Base-by-base conservation (phyloP, 2,329 filamentous ascomycete genomes). In the Juglanconis oblonga region DNA sequence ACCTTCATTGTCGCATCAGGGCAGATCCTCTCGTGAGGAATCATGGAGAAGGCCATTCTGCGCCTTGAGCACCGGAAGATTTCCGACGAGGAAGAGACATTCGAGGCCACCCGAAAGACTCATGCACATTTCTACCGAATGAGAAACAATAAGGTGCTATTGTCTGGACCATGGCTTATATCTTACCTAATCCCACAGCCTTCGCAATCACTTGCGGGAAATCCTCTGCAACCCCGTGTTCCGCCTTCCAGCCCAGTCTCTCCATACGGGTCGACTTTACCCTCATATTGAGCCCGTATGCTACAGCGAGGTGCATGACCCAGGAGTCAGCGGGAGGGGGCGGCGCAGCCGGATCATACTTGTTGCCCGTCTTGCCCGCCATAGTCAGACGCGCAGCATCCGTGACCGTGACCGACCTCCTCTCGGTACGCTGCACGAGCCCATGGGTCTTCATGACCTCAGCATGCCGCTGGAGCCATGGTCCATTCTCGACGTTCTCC, bases 361-460 rank as follows among this genome's bases (percentile, higher is more conserved):
- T 51, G 17, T 17, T n/a, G n/a, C 44, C 44, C 24, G 35, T 36
- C 9, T 45, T 17, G 1, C 51, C 51, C 5, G 51, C 44, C 35
- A 59, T 42, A 5, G 24, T 49, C 44, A 44, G 35, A 35, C 57
- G 31, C 44, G 57, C 57, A 10, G 51, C 57, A 24, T 50, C 24
- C 5, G 42, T 29, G 32, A 61, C 55, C 24, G 51, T 58, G 9
- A 62, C 57, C 9, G 61, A 61, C 35, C 33, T 36, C 35, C 64
- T 51, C 35, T 58, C 59, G 31, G 44, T 44, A 3, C 29, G 38
- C 10, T 24, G 38, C 3, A 66, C 29, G n/a, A 64, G 51, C 11
- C 64, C 62, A 10, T 49, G 57, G 33, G 47, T 24, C 10, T 36
- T n/a, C 24, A 64, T 35, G 3, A 55, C n/a, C 1, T 64, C 62